These are phyloP conservation scores for Hyphopichia khmerensis DNA, from an alignment of 1,139 yeast species.

Conservation along the genomic window DNA sequence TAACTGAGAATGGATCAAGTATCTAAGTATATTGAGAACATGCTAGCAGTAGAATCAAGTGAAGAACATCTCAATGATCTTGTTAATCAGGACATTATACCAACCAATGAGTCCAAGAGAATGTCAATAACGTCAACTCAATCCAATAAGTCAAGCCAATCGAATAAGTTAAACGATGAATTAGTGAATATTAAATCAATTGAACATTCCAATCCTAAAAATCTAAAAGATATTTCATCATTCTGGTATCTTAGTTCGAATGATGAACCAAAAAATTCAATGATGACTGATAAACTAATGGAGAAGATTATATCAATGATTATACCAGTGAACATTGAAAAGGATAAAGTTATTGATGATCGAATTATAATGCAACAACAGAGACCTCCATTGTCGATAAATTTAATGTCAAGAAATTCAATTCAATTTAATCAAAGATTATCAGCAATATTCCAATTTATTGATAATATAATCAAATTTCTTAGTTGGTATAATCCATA, in stretches of 20 bases:
- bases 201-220: conserved; percentile 1
- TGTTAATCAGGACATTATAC: no score
- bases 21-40: conserved; percentile 27
- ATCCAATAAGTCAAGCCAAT: not conserved
- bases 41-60: conserved; percentile 21
- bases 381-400: conserved; percentile 71
- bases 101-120: not conserved
- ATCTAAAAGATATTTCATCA: conserved; percentile 11
- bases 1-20: conserved; percentile 26
- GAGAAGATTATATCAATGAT: conserved; percentile 71
- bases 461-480: conserved; percentile 55
- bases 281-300: conserved; percentile 65
- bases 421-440: conserved; percentile 65
- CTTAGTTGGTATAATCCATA: conserved; percentile 66
- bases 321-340: conserved; percentile 58
- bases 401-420: conserved; percentile 67
- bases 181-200: not conserved
- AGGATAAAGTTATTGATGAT: conserved; percentile 35
- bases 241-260: conserved; percentile 13
- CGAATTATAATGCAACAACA: conserved; percentile 58
- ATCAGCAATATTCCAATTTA: conserved; percentile 55
- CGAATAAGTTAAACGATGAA: not conserved
- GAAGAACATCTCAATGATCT: not conserved
- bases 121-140: conserved; percentile 1
- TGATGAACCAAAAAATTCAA: conserved; percentile 15